Conservation (phyloP, 129 eudicot genomes). For the Helichrysum umbraculigerum region DNA sequence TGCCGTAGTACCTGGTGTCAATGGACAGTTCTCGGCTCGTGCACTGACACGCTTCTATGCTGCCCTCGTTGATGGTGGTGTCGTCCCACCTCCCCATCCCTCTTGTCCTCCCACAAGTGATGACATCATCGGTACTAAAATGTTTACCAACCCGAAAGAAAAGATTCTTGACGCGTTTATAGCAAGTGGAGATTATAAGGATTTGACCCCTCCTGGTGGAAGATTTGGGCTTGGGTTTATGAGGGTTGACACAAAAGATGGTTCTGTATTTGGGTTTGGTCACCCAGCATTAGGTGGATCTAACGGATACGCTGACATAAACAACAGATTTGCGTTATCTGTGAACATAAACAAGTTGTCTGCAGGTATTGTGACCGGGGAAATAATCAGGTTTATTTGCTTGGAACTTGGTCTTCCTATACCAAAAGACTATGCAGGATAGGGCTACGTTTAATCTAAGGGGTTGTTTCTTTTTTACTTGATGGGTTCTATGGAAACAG, state of each 20-base stretch:
- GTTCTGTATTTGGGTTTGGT: constrained; percentile 72
- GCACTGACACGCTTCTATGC: constrained; percentile 93
- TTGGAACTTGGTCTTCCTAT: constrained; percentile 64
- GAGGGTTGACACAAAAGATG: constrained; percentile 51
- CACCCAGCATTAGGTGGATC: constrained; percentile 93
- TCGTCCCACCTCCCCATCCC: constrained; percentile 54
- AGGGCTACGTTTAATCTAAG: neutral
- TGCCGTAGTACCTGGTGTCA: constrained; percentile 76
- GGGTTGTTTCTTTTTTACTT: too few species aligned
- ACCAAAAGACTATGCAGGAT: constrained; percentile 47
- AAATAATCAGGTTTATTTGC: constrained; percentile 62
- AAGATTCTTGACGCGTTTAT: constrained; percentile 69
- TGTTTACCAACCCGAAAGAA: constrained; percentile 47
- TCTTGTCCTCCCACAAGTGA: constrained; percentile 29
- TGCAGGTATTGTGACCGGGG: constrained; percentile 58
- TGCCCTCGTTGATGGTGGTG: constrained; percentile 62
- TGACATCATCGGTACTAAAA: constrained; percentile 8
- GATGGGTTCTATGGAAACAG: too few species aligned
- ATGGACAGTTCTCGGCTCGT: constrained; percentile 84
- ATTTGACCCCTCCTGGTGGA: constrained; percentile 49
- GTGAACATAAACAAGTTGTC: constrained; percentile 75
- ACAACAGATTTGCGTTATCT: constrained; percentile 62
- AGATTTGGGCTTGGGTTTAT: constrained; percentile 72
- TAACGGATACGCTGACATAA: constrained; percentile 64
- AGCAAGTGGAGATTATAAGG: constrained; percentile 71